Evolutionary conservation across 768 basidiomycete genomes (phyloP).

Genomic region (Punctularia strigosozonata): DNA sequence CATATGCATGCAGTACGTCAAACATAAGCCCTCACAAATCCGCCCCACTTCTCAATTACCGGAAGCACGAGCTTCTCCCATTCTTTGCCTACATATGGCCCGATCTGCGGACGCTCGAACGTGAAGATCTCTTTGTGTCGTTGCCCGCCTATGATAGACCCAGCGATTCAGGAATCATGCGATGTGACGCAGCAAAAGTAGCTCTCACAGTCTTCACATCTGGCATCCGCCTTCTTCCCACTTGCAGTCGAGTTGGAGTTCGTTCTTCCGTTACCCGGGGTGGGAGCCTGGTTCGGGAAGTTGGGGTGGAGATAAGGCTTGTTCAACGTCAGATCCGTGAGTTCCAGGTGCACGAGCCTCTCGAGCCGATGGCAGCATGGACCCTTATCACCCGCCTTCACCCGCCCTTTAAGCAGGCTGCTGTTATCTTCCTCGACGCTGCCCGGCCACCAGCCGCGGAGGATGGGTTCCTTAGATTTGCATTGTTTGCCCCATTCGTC

Average conservation of each 20-base stretch:
- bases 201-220: constrained; percentile 34
- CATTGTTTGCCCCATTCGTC: constrained; percentile 80
- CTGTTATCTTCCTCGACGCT: constrained; percentile 25
- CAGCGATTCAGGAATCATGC: background rate
- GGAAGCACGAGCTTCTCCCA: constrained; percentile 68
- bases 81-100: constrained; percentile 49
- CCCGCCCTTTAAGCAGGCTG: constrained; percentile 53
- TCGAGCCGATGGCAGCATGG: constrained; percentile 67
- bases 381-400: constrained; percentile 49
- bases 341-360: constrained; percentile 69
- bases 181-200: constrained; percentile 18
- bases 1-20: constrained; percentile 4
- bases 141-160: constrained; percentile 31
- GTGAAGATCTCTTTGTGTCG: constrained; percentile 74
- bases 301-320: constrained; percentile 44
- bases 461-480: constrained; percentile 59
- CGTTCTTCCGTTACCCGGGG: no score
- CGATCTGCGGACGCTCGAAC: constrained; percentile 43
- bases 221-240: constrained; percentile 9
- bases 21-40: constrained; percentile 32
- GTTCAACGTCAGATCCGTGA: constrained; percentile 53
- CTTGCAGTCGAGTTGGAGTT: no score
- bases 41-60: constrained; percentile 70
- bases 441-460: constrained; percentile 67
- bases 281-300: constrained; percentile 27